Percentiles rank a stretch among this genome's conserved stretches.
Conservation (phyloP, 2,329 filamentous ascomycete genomes). For the Chrysoporthe puriensis region DNA sequence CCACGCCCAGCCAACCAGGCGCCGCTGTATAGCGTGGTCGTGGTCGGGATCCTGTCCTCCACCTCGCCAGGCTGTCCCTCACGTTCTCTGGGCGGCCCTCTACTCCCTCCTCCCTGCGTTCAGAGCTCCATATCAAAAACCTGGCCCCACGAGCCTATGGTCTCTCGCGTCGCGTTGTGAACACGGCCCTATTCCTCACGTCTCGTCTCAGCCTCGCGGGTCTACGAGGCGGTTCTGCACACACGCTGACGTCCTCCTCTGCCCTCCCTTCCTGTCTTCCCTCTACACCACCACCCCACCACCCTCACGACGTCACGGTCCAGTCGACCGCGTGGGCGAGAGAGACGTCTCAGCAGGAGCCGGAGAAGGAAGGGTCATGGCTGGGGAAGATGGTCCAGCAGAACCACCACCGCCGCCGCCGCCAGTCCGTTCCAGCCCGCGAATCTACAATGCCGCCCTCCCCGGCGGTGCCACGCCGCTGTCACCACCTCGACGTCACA, state of each 20-base stretch:
- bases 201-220: background rate
- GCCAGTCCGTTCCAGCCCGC: slow-evolving; percentile 21
- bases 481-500: slow-evolving; percentile 34
- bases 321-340: background rate
- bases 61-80: background rate
- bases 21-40: background rate
- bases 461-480: slow-evolving; percentile 31
- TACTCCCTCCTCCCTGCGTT: background rate
- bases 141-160: background rate
- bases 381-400: slow-evolving; percentile 26
- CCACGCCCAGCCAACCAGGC: slow-evolving; percentile 6
- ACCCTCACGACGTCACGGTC: background rate
- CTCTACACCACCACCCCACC: background rate
- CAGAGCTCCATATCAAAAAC: background rate
- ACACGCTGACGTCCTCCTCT: background rate
- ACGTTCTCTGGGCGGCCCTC: background rate
- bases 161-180: slow-evolving; percentile 5
- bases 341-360: background rate
- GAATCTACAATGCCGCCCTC: slow-evolving; percentile 25
- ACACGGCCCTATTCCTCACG: background rate
- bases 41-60: background rate
- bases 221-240: background rate
- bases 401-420: slow-evolving; percentile 4
- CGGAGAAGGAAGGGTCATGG: slow-evolving; percentile 29
- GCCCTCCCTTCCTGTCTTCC: background rate